phyloP scores from a whole-genome alignment of 73 alveolate genomes.

The Paraurostyla sp. region DNA sequence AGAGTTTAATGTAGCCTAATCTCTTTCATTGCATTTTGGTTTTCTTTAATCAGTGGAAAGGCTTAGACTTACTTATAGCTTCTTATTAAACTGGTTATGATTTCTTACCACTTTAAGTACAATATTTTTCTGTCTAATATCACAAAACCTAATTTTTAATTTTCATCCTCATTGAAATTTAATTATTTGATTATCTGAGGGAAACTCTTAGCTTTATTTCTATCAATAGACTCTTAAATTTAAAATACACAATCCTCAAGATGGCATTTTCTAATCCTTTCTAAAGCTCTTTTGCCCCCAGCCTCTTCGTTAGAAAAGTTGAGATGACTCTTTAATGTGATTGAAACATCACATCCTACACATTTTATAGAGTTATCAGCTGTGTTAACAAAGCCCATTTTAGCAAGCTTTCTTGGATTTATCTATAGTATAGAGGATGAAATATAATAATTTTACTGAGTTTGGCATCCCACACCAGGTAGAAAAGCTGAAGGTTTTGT shows the following conservation, averaged over 20 bases:
- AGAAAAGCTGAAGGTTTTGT: neutral
- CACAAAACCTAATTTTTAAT: neutral
- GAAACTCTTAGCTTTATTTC: neutral
- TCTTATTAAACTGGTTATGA: neutral
- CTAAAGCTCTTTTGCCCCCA: neutral
- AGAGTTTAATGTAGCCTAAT: neutral
- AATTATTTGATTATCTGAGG: neutral
- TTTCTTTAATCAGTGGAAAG: neutral
- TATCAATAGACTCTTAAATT: neutral
- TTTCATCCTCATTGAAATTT: neutral
- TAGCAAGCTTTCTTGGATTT: slow-evolving; percentile 7
- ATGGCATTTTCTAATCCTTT: neutral
- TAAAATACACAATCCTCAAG: neutral
- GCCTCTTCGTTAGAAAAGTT: slow-evolving; percentile 26
- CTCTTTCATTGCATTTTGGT: neutral
- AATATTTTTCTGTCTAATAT: neutral
- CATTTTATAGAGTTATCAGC: neutral
- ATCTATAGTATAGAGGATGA: slow-evolving; percentile 2
- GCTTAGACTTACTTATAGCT: neutral
- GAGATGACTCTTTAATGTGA: neutral
- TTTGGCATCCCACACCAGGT: slow-evolving; percentile 44
- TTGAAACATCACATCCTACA: neutral
- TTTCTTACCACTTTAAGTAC: neutral
- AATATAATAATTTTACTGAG: neutral
- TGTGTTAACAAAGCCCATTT: slow-evolving; percentile 1